Evolutionary conservation across 73 alveolate species (phyloP).

Genomic region (Paramecium pentaurelia): DNA sequence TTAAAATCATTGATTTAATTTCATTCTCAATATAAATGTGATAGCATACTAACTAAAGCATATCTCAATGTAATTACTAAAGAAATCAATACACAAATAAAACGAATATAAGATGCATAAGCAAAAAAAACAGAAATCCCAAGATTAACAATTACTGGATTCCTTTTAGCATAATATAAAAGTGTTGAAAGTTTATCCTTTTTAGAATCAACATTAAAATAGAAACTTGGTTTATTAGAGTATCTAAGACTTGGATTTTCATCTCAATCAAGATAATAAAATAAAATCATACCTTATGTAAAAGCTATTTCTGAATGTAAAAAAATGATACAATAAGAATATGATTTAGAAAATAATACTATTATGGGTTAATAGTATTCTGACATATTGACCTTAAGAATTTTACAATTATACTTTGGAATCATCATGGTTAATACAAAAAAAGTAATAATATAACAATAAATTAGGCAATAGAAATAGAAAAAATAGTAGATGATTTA

Average conservation of each 20-base stretch:
- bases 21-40: background rate
- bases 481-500: background rate
- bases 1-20: background rate
- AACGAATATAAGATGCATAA: background rate
- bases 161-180: background rate
- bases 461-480: background rate
- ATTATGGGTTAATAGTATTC: background rate
- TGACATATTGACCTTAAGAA: background rate
- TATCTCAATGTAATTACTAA: background rate
- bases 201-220: background rate
- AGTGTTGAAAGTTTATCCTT: background rate
- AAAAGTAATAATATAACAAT: background rate
- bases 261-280: background rate
- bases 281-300: background rate
- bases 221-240: background rate
- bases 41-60: background rate
- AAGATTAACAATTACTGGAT: background rate
- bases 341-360: background rate
- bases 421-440: background rate
- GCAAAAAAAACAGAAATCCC: background rate
- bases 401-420: background rate
- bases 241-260: background rate
- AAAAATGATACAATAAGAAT: background rate
- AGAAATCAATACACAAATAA: background rate
- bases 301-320: background rate